A percentile compares a stretch with the other conserved stretches of the same genome.
These are phyloP conservation scores for Biscutella laevigata DNA, from an alignment of 441 rosid genomes.

Conservation along the genomic window DNA sequence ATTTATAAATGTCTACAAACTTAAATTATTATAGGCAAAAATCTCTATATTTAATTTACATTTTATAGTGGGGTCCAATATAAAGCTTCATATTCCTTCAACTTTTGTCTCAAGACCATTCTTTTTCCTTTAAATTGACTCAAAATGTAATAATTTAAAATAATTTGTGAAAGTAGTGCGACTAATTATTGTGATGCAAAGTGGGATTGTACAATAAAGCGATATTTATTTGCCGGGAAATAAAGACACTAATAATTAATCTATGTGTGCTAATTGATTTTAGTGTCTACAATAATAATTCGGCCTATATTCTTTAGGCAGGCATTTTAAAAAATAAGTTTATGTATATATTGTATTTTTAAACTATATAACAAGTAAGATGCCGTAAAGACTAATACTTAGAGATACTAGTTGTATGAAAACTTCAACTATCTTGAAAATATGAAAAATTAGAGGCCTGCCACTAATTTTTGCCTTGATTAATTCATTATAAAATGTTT, in stretches of 20 bases:
- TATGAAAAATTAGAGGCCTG: constrained; percentile 14
- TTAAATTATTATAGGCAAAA: constrained; percentile 10
- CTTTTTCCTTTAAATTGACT: constrained; percentile 9
- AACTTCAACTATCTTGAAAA: constrained; percentile 17
- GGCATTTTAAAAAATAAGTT: too few relatives aligned
- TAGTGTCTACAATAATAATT: not conserved
- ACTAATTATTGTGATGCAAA: constrained; percentile 20
- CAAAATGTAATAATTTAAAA: not conserved
- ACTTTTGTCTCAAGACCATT: constrained; percentile 23
- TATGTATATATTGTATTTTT: not conserved
- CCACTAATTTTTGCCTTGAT: constrained; percentile 18
- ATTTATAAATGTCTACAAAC: not conserved
- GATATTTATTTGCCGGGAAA: not conserved
- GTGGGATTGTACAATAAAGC: not conserved
- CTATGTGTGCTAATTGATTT: not conserved
- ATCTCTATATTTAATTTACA: constrained; percentile 24
- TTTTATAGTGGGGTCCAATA: constrained; percentile 25
- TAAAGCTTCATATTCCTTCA: constrained; percentile 28
- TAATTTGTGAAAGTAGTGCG: constrained; percentile 11
- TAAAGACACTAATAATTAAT: not conserved
- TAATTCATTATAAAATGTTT: not conserved
- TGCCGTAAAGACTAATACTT: constrained; percentile 10
- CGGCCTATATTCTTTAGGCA: not conserved
- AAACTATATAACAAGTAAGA: not conserved
- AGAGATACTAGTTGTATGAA: constrained; percentile 15